Percentiles rank a stretch among this genome's conserved stretches.
These are phyloP conservation scores for Cicer pinnatifidum DNA, from an alignment of 306 rosid genomes.

Conservation along the genomic window DNA sequence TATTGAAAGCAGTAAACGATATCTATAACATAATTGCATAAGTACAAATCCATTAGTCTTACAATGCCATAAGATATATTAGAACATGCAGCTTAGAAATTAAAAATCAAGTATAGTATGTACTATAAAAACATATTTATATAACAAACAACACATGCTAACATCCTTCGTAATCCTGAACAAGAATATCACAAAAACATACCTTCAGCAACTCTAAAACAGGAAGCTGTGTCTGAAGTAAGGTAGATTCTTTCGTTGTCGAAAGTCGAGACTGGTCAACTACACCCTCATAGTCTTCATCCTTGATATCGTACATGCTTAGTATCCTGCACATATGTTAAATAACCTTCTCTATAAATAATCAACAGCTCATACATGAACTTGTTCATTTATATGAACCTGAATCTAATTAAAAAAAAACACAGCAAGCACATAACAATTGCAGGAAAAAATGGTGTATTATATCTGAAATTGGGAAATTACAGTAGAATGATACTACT, in stretches of 20 bases:
- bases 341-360: conserved; percentile 27
- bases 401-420: neutral
- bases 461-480: neutral
- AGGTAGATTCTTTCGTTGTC: conserved; percentile 63
- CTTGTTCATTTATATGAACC: neutral
- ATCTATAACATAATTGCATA: neutral
- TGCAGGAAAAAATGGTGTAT: neutral
- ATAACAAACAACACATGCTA: conserved; percentile 9
- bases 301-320: conserved; percentile 75
- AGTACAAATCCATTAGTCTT: conserved; percentile 17
- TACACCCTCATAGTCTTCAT: conserved; percentile 78
- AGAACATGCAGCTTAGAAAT: conserved; percentile 21
- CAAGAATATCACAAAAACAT: conserved; percentile 39
- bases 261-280: conserved; percentile 70
- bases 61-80: conserved; percentile 14
- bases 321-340: conserved; percentile 68
- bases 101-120: conserved; percentile 28
- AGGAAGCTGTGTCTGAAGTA: conserved; percentile 83
- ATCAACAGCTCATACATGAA: conserved; percentile 4
- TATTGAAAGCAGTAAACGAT: conserved; percentile 7
- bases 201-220: conserved; percentile 91
- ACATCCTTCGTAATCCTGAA: conserved; percentile 13
- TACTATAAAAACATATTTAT: conserved; percentile 17
- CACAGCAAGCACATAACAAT: neutral
- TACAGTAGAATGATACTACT: neutral